A percentile compares a stretch with the other conserved stretches of the same genome.
phyloP scores from a whole-genome alignment of 2,329 filamentous ascomycete species.

The Botrytis deweyae region DNA sequence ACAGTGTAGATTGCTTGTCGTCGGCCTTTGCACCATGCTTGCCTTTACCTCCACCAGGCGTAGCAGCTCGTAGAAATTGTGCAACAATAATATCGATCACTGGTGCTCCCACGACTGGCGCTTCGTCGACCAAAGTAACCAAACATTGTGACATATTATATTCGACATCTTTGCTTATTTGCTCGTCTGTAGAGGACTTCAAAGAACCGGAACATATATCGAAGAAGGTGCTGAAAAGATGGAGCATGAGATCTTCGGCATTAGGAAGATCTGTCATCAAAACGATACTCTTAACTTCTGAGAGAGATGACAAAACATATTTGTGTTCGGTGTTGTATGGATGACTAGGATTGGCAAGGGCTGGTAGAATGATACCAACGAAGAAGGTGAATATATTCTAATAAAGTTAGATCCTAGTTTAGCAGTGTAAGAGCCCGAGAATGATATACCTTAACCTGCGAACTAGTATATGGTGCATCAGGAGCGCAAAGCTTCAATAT shows the following conservation, averaged over 20 bases:
- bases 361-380: slow-evolving; percentile 77
- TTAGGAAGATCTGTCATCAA: slow-evolving; percentile 85
- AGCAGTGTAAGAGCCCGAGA: background rate
- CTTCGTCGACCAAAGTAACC: slow-evolving; percentile 83
- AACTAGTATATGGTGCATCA: slow-evolving; percentile 86
- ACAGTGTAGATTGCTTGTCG: slow-evolving; percentile 75
- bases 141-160: slow-evolving; percentile 87
- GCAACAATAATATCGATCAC: slow-evolving; percentile 93
- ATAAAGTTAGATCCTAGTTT: background rate
- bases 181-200: slow-evolving; percentile 72
- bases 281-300: slow-evolving; percentile 91
- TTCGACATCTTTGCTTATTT: slow-evolving; percentile 89
- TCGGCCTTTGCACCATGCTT: slow-evolving; percentile 57
- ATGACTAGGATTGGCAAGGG: slow-evolving; percentile 80
- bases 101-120: slow-evolving; percentile 69
- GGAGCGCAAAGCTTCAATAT: slow-evolving; percentile 90
- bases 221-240: slow-evolving; percentile 86
- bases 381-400: slow-evolving; percentile 93
- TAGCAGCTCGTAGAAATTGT: slow-evolving; percentile 88
- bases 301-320: slow-evolving; percentile 83
- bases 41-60: slow-evolving; percentile 57
- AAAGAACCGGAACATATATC: slow-evolving; percentile 82
- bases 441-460: slow-evolving; percentile 77
- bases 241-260: slow-evolving; percentile 73
- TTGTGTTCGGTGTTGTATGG: slow-evolving; percentile 92